These are phyloP conservation scores for Agrocybe chaxingu DNA, from an alignment of 768 basidiomycete genomes.

Conservation along the genomic window DNA sequence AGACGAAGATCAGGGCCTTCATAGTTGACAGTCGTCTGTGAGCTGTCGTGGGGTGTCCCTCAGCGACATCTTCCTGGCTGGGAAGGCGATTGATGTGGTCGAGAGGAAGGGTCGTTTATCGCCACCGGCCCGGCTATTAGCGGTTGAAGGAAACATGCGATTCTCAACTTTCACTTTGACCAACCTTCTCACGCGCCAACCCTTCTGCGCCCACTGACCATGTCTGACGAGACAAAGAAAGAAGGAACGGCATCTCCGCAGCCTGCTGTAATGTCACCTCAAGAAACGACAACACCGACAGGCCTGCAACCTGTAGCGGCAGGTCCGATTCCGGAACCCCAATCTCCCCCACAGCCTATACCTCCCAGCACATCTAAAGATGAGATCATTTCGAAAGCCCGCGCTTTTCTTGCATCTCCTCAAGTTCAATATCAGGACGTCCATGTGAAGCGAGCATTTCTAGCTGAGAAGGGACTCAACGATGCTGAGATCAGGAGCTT, in stretches of 20 bases:
- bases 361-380: not conserved
- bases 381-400: constrained; percentile 43
- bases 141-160: too few relatives aligned
- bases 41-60: too few relatives aligned
- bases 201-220: not conserved
- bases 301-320: too few relatives aligned
- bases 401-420: constrained; percentile 63
- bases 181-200: not conserved
- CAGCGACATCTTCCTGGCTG: too few relatives aligned
- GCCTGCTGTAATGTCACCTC: too few relatives aligned
- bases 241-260: not conserved
- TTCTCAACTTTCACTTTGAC: too few relatives aligned
- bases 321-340: not conserved
- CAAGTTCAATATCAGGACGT: constrained; percentile 59
- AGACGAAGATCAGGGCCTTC: not conserved
- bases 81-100: too few relatives aligned
- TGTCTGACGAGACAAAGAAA: not conserved
- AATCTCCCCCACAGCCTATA: not conserved
- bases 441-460: constrained; percentile 57
- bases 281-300: too few relatives aligned
- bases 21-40: not conserved
- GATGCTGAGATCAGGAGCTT: constrained; percentile 57
- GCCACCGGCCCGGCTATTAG: too few relatives aligned
- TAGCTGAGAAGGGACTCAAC: constrained; percentile 68
- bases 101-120: too few relatives aligned